phyloP scores from a whole-genome alignment of 2,329 filamentous ascomycete genomes.

The Fusarium miscanthi region DNA sequence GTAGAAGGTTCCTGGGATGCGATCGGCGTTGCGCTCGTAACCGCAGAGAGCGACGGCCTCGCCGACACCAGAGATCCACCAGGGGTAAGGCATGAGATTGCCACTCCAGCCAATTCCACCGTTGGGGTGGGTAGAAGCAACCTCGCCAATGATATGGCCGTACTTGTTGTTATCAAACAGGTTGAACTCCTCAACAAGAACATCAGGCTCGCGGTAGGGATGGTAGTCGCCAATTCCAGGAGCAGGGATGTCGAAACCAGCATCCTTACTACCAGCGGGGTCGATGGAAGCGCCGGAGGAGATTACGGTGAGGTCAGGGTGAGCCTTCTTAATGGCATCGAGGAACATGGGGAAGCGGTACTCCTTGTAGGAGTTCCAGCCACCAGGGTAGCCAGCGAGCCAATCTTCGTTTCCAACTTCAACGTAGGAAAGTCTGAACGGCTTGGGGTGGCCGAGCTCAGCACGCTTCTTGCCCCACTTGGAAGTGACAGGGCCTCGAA shows the following conservation, averaged over 20 bases:
- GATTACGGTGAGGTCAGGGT: slow-evolving; percentile 68
- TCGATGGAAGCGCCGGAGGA: slow-evolving; percentile 60
- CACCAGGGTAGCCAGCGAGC: slow-evolving; percentile 60
- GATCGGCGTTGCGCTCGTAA: slow-evolving; percentile 72
- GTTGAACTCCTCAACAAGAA: slow-evolving; percentile 61
- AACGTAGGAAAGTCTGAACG: slow-evolving; percentile 69
- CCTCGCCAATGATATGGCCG: slow-evolving; percentile 59
- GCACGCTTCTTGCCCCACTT: slow-evolving; percentile 69
- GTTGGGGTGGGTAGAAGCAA: slow-evolving; percentile 63
- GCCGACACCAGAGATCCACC: slow-evolving; percentile 68
- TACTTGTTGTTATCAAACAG: slow-evolving; percentile 62
- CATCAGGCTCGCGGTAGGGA: slow-evolving; percentile 62
- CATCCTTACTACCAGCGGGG: slow-evolving; percentile 26
- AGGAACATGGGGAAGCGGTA: slow-evolving; percentile 70
- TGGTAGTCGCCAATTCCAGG: slow-evolving; percentile 62
- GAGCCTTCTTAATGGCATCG: slow-evolving; percentile 65
- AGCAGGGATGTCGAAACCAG: slow-evolving; percentile 53
- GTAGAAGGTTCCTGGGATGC: slow-evolving; percentile 65
- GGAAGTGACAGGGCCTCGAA: slow-evolving; percentile 63
- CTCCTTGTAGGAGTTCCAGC: slow-evolving; percentile 62
- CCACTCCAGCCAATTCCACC: slow-evolving; percentile 61
- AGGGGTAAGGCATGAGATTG: slow-evolving; percentile 60
- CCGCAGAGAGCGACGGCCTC: slow-evolving; percentile 75
- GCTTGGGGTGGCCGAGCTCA: slow-evolving; percentile 68
- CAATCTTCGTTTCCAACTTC: slow-evolving; percentile 78